These are phyloP conservation scores for Trypanosoma caninum DNA, from an alignment of 208 protist genomes.

Conservation along the genomic window DNA sequence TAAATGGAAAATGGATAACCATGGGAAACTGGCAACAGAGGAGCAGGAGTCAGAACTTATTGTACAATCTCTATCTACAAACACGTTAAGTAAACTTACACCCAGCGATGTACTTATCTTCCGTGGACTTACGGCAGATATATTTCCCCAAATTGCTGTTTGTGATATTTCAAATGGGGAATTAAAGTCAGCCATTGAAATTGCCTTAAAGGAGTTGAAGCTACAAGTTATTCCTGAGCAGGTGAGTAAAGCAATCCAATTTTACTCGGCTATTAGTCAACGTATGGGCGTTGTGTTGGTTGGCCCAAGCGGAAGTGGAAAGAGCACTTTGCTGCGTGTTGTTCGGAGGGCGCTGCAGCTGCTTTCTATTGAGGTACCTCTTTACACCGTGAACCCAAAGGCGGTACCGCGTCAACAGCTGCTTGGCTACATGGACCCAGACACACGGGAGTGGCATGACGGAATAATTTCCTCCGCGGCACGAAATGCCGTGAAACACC, in stretches of 20 bases:
- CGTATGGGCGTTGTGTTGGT: slow-evolving; percentile 94
- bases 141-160: slow-evolving; percentile 75
- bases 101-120: slow-evolving; percentile 96
- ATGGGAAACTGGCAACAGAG: slow-evolving; percentile 66
- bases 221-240: slow-evolving; percentile 71
- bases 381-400: slow-evolving; percentile 93
- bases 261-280: slow-evolving; percentile 92
- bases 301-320: slow-evolving; percentile 91
- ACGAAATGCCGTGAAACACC: slow-evolving; percentile 76
- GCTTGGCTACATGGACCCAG: slow-evolving; percentile 94
- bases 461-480: slow-evolving; percentile 97
- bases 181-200: slow-evolving; percentile 76
- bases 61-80: slow-evolving; percentile 95
- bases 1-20: slow-evolving; percentile 62
- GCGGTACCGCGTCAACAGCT: slow-evolving; percentile 91
- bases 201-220: slow-evolving; percentile 51
- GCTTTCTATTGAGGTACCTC: slow-evolving; percentile 65
- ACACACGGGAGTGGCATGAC: slow-evolving; percentile 98
- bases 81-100: slow-evolving; percentile 97
- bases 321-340: slow-evolving; percentile 87
- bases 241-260: slow-evolving; percentile 90
- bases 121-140: slow-evolving; percentile 85
- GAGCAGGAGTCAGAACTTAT: slow-evolving; percentile 89
- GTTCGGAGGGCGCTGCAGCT: slow-evolving; percentile 80
- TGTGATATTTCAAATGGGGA: slow-evolving; percentile 76